Base-by-base conservation (phyloP, 768 basidiomycete species). In the Lenzites betulinus region DNA sequence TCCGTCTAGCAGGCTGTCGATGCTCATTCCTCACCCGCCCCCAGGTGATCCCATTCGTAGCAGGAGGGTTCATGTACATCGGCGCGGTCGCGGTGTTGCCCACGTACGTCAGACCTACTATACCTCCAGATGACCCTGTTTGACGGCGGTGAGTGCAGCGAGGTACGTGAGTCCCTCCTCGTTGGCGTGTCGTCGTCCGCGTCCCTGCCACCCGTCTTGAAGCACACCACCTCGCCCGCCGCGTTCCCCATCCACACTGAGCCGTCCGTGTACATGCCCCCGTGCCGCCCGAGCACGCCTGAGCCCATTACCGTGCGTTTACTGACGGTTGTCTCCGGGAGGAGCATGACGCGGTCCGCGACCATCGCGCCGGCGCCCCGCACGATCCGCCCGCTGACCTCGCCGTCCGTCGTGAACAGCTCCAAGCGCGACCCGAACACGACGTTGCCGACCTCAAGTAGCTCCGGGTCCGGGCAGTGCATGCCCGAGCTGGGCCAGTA, bases 61-160 rank as follows among this genome's bases (percentile, higher is more conserved):
- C 92, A 35, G 92, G 92, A 64, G 93, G 93, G 18, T 97, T 95
- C 77, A 77, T 96, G 68, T 95, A 95, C 75, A 95, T 96, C 70
- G 94, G 93, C 26, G 91, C 92, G 30, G 94, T 95, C 58, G 92
- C 93, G 49, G 93, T 95, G 61, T 77, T 95, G 60, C 93, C 93
- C 67, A 92, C 90, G 91, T 93, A 81, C 70, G 90, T 81, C 20
- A 23, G 30, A 28, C 35, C 23, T 59, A 60, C 63, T 44, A 6
- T 58, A 26, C 28, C 48, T n/a, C 9, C n/a, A n/a, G n/a, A n/a
- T n/a, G n/a, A n/a, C n/a, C n/a, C 75, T 96, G 67, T 77, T 96
- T 44, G 86, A 85, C 54, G 94, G 95, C 71, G 94, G 92, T 75
- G 90, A 90, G 74, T 91, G 90, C 70, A 89, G 83, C 52, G 86